Evolutionary conservation across 2,329 filamentous ascomycete genomes (phyloP).

Genomic region (Diaporthe nobilis): DNA sequence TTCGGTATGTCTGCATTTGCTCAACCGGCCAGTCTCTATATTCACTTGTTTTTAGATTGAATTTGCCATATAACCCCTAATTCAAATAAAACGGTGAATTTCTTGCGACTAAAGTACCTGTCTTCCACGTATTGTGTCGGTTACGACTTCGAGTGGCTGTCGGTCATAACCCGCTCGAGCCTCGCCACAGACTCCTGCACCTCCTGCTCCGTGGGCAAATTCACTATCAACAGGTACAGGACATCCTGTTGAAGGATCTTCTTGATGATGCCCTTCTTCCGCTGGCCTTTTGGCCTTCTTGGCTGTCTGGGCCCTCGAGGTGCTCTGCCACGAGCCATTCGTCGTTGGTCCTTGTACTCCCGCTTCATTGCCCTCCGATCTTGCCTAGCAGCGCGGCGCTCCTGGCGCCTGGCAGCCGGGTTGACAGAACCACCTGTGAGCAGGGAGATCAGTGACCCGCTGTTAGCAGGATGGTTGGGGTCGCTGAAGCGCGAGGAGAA

Average conservation of each 20-base stretch:
- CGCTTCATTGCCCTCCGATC: slow-evolving; percentile 32
- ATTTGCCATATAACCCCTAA: background rate
- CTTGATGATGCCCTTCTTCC: slow-evolving; percentile 35
- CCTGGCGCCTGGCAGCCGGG: slow-evolving; percentile 42
- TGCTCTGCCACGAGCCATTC: slow-evolving; percentile 29
- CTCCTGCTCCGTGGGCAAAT: slow-evolving; percentile 61
- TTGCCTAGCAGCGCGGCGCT: slow-evolving; percentile 32
- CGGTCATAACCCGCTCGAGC: slow-evolving; percentile 39
- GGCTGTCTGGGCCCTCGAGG: slow-evolving; percentile 20
- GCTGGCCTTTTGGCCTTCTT: slow-evolving; percentile 18
- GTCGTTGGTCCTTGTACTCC: slow-evolving; percentile 27
- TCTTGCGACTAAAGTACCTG: background rate
- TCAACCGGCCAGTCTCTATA: background rate
- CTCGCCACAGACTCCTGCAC: slow-evolving; percentile 47
- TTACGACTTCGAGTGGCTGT: background rate
- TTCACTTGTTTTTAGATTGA: background rate
- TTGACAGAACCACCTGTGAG: slow-evolving; percentile 61
- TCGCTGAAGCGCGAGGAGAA: slow-evolving; percentile 65
- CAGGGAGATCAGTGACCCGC: slow-evolving; percentile 61
- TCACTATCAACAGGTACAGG: slow-evolving; percentile 65
- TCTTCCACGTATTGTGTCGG: too few species aligned
- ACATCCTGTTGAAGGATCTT: slow-evolving; percentile 55
- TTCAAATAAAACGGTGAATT: background rate
- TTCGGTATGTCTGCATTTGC: background rate
- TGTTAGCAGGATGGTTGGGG: slow-evolving; percentile 65